Evolutionary conservation across 768 basidiomycete genomes (phyloP).

Genomic region (Suillus subaureus): DNA sequence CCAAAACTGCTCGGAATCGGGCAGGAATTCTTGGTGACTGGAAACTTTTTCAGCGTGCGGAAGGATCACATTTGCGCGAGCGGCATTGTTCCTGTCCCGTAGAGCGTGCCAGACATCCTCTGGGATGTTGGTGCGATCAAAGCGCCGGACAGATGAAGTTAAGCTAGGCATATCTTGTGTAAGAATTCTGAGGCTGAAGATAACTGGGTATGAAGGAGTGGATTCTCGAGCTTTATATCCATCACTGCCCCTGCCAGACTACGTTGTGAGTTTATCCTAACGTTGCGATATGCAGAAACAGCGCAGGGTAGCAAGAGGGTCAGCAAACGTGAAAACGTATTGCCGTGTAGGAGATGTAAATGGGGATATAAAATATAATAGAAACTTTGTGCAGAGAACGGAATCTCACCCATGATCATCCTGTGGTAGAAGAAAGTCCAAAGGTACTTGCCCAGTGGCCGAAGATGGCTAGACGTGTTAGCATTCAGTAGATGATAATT

Average conservation of each 20-base stretch:
- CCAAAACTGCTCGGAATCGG: slow-evolving; percentile 43
- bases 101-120: slow-evolving; percentile 33
- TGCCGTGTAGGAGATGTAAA: too few species aligned
- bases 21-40: slow-evolving; percentile 26
- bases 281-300: background rate
- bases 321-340: background rate
- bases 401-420: background rate
- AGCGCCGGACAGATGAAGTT: slow-evolving; percentile 1
- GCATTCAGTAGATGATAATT: background rate
- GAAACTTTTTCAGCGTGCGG: slow-evolving; percentile 51
- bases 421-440: background rate
- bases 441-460: background rate
- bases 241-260: background rate
- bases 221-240: background rate
- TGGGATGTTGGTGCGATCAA: slow-evolving; percentile 25
- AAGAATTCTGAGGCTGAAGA: slow-evolving; percentile 21
- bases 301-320: background rate
- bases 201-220: slow-evolving; percentile 12
- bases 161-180: slow-evolving; percentile 21
- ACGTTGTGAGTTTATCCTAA: background rate
- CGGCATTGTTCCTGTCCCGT: slow-evolving; percentile 24
- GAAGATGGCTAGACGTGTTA: background rate
- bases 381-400: background rate
- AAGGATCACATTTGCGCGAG: slow-evolving; percentile 49
- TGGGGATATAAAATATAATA: background rate